These are phyloP conservation scores for Cichorium intybus DNA, from an alignment of 140 eudicot genomes.

Conservation along the genomic window DNA sequence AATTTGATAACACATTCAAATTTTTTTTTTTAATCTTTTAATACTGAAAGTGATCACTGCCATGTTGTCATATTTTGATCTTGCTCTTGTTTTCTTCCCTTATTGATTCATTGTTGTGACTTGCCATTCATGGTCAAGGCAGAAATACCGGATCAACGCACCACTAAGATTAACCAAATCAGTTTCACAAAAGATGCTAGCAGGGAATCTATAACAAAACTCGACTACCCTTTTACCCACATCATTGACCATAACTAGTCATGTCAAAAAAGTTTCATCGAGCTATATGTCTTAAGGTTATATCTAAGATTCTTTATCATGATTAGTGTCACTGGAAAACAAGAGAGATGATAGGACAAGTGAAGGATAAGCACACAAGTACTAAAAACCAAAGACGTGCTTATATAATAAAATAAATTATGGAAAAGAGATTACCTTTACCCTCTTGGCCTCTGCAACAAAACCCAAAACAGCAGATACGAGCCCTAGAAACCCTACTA, in stretches of 20 bases:
- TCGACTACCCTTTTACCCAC: background rate
- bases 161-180: background rate
- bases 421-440: conserved; percentile 40
- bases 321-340: background rate
- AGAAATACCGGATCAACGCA: too few relatives aligned
- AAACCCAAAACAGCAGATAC: conserved; percentile 63
- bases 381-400: background rate
- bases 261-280: too few relatives aligned
- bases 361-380: too few relatives aligned
- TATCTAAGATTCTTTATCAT: background rate
- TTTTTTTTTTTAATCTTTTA: too few relatives aligned
- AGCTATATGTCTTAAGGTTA: background rate
- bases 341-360: background rate
- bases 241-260: background rate
- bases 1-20: too few relatives aligned
- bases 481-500: conserved; percentile 65
- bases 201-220: too few relatives aligned
- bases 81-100: too few relatives aligned
- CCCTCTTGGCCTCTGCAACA: conserved; percentile 73
- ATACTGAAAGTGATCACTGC: too few relatives aligned
- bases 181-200: background rate
- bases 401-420: background rate
- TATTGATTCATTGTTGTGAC: too few relatives aligned
- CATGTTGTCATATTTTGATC: too few relatives aligned
- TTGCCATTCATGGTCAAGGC: too few relatives aligned